These are phyloP conservation scores for Pyrenophora tritici-repentis DNA, from an alignment of 2,329 filamentous ascomycete genomes.

Conservation along the genomic window DNA sequence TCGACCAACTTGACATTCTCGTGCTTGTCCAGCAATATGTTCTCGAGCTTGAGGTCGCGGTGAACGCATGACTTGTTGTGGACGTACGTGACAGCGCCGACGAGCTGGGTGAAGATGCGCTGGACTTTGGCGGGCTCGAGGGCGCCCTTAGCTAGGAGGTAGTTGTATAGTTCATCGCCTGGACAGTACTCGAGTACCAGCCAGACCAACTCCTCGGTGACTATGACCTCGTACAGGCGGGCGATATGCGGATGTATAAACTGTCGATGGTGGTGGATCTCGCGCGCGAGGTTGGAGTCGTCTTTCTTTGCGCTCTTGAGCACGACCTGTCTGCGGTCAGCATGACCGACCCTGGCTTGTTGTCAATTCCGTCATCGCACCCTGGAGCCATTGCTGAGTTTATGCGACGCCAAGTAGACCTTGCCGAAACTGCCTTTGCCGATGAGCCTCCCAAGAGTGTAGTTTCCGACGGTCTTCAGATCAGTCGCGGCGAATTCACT, in stretches of 20 bases:
- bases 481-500: constrained; percentile 95
- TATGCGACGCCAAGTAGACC: constrained; percentile 94
- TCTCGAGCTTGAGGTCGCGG: constrained; percentile 94
- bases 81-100: constrained; percentile 93
- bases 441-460: constrained; percentile 86
- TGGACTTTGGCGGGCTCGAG: constrained; percentile 86
- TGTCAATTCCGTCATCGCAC: constrained; percentile 52
- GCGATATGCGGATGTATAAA: constrained; percentile 98
- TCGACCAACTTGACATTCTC: constrained; percentile 98
- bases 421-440: constrained; percentile 98
- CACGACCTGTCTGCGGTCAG: constrained; percentile 71
- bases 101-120: constrained; percentile 93
- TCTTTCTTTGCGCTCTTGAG: constrained; percentile 97
- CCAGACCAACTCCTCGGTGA: constrained; percentile 94
- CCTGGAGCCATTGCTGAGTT: constrained; percentile 98
- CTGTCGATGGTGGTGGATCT: constrained; percentile 98
- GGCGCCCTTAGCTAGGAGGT: constrained; percentile 84
- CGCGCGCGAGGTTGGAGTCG: constrained; percentile 91
- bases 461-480: constrained; percentile 91
- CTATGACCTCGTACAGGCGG: constrained; percentile 94
- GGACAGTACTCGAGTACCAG: constrained; percentile 95
- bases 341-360: not conserved
- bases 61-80: constrained; percentile 96
- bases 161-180: constrained; percentile 96
- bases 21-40: constrained; percentile 93